Percentiles rank a stretch among this genome's conserved stretches.
Evolutionary conservation across 441 rosid genomes (phyloP).

Genomic region (Corymbia citriodora): DNA sequence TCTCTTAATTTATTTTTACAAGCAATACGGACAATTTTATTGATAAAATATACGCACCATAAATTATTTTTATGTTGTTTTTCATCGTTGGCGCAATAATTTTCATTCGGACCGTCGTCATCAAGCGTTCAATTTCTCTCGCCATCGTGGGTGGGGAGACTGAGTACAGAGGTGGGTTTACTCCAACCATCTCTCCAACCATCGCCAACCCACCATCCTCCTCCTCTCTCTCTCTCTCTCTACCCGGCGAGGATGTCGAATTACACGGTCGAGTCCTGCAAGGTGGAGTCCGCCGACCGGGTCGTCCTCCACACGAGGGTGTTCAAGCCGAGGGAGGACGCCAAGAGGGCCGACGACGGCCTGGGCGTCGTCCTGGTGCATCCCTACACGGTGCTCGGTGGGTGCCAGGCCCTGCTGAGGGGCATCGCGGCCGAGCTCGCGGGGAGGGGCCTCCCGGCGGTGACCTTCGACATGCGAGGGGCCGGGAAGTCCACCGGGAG

Average conservation of each 20-base stretch:
- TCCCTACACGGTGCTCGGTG: conserved; percentile 82
- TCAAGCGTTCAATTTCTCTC: neutral
- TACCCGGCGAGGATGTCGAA: conserved; percentile 30
- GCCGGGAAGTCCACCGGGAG: conserved; percentile 78
- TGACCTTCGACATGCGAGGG: conserved; percentile 95
- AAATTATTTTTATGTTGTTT: neutral
- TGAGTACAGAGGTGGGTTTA: neutral
- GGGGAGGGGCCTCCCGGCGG: conserved; percentile 47
- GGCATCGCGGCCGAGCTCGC: conserved; percentile 74
- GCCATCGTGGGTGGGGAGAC: neutral
- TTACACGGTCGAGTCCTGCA: conserved; percentile 42
- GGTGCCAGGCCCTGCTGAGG: conserved; percentile 66
- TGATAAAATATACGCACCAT: neutral
- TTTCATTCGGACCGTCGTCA: neutral
- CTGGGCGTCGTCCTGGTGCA: conserved; percentile 76
- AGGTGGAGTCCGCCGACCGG: conserved; percentile 52
- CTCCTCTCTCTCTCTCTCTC: neutral
- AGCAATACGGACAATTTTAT: neutral
- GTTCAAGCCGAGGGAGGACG: conserved; percentile 48
- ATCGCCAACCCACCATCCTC: neutral
- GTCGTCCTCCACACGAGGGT: conserved; percentile 57
- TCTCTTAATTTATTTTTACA: neutral
- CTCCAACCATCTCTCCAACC: neutral
- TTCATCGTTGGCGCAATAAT: neutral
- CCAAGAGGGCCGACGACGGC: conserved; percentile 9